phyloP scores from a whole-genome alignment of 139 green algal genomes.

The Astrephomene gubernaculifera region DNA sequence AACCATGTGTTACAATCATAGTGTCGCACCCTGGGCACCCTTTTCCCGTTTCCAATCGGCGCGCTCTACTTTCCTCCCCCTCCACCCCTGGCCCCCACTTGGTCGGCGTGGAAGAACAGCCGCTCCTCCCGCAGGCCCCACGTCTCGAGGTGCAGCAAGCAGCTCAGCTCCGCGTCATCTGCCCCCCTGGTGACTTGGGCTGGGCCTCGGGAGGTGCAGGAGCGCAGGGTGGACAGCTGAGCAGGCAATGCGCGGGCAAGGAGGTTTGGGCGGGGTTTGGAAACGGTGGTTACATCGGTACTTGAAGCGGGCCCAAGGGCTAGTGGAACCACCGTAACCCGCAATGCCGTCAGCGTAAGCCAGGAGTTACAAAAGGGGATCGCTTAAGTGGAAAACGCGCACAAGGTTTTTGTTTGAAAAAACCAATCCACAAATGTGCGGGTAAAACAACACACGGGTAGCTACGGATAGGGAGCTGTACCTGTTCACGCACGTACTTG shows the following conservation, averaged over 20 bases:
- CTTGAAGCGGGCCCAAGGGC: no score
- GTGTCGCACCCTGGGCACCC: neutral
- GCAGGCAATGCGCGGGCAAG: no score
- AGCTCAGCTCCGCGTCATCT: conserved; percentile 30
- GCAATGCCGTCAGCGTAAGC: no score
- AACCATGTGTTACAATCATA: neutral
- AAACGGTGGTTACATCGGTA: no score
- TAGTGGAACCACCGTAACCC: no score
- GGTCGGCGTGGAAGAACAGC: conserved; percentile 65
- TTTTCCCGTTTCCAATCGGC: neutral
- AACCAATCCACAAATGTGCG: no score
- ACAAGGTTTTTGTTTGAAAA: neutral
- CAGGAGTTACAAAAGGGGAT: no score
- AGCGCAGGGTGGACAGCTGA: neutral
- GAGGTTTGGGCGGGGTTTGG: no score
- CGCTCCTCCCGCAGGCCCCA: conserved; percentile 50
- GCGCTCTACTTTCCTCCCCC: neutral
- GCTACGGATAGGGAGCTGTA: no score
- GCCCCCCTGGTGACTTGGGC: neutral
- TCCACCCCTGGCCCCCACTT: conserved; percentile 24
- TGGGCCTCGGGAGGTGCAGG: conserved; percentile 11
- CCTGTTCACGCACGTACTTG: conserved; percentile 57
- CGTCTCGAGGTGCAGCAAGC: conserved; percentile 62
- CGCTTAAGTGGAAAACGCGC: no score
- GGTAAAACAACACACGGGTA: no score